Conservation (phyloP, 345 rosid genomes). For the Jatropha curcas region DNA sequence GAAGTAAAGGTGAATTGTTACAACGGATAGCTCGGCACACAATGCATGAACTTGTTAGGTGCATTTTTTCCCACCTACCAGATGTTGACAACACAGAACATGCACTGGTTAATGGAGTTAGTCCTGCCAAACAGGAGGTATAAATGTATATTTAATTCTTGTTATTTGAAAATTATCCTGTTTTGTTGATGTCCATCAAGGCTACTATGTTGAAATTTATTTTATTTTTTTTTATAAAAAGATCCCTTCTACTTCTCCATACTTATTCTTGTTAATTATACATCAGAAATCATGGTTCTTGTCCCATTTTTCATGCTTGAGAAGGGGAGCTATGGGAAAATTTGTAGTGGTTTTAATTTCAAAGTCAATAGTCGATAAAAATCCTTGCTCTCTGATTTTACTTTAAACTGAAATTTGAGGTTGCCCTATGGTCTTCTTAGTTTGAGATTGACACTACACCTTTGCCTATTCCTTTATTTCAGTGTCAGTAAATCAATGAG, state of each 20-base stretch:
- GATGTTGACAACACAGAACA: slow-evolving; percentile 72
- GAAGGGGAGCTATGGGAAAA: neutral
- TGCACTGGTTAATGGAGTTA: slow-evolving; percentile 72
- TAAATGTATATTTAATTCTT: slow-evolving; percentile 17
- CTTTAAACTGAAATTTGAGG: neutral
- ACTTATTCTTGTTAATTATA: neutral
- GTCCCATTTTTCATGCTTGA: neutral
- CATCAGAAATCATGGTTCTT: slow-evolving; percentile 8
- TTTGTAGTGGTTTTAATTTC: neutral
- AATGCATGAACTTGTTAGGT: slow-evolving; percentile 88
- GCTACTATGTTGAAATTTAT: too few relatives aligned
- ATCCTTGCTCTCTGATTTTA: neutral
- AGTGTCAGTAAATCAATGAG: neutral
- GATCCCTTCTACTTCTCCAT: neutral
- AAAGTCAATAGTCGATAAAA: neutral
- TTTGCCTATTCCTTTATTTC: neutral
- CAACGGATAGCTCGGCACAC: slow-evolving; percentile 93
- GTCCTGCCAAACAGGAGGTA: slow-evolving; percentile 67
- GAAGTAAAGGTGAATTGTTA: slow-evolving; percentile 64
- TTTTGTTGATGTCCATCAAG: too few relatives aligned
- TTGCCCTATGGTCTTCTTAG: neutral
- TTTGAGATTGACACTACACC: neutral
- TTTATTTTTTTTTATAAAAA: too few relatives aligned
- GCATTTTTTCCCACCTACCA: slow-evolving; percentile 89
- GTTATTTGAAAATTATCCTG: too few relatives aligned